Percentiles rank a stretch among this genome's conserved stretches.
Conservation (phyloP, 2,329 filamentous ascomycete species). For the Arthrobotrys musiformis region DNA sequence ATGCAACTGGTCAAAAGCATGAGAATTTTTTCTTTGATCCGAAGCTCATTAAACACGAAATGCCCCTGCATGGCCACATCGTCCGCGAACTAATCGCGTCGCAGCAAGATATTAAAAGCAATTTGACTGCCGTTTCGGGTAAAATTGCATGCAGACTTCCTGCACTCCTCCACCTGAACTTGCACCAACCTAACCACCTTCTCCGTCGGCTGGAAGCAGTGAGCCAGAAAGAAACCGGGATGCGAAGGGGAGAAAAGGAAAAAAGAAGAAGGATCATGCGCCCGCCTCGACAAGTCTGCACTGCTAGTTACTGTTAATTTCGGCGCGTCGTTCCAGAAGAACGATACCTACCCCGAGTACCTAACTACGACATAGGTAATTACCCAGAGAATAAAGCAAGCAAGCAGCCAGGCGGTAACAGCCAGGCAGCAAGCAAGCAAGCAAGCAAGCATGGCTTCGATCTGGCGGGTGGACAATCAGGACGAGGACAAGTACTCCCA, state of each 20-base stretch:
- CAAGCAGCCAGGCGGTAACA: not conserved
- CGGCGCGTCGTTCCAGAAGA: constrained; percentile 42
- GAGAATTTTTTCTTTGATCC: not conserved
- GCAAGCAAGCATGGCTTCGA: constrained; percentile 38
- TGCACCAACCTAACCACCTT: constrained; percentile 1
- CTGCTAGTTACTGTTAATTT: constrained; percentile 33
- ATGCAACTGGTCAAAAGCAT: not conserved
- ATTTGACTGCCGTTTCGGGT: constrained; percentile 52
- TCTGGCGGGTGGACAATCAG: constrained; percentile 49
- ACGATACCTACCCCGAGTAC: not conserved
- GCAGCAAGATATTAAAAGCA: constrained; percentile 18
- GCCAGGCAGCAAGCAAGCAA: not conserved
- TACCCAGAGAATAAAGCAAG: not conserved
- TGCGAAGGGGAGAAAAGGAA: not conserved
- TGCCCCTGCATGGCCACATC: not conserved
- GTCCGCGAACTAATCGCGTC: constrained; percentile 1
- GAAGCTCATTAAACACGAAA: not conserved
- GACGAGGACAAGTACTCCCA: not conserved
- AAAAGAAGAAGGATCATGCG: constrained; percentile 44
- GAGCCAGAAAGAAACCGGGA: constrained; percentile 5
- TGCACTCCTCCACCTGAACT: constrained; percentile 8
- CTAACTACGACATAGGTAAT: not conserved
- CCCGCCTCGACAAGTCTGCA: not conserved
- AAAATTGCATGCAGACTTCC: constrained; percentile 25
- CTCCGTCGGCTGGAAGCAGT: constrained; percentile 23